Conservation (phyloP, 2,329 filamentous ascomycete species). For the Apiospora phragmitis region DNA sequence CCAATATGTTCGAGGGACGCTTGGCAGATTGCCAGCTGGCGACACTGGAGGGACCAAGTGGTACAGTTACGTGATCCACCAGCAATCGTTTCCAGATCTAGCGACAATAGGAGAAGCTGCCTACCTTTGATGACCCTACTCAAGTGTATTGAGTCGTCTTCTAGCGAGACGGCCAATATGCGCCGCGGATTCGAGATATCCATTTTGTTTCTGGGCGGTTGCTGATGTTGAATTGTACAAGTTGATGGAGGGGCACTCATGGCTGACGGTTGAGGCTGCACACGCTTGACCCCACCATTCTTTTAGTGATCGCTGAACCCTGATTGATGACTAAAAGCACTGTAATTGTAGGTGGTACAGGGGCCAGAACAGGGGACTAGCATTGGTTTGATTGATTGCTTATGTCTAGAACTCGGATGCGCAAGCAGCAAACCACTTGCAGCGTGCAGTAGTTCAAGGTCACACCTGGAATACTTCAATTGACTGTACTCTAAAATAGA, state of each 20-base stretch:
- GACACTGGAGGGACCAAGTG: not conserved
- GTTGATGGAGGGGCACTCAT: conserved; percentile 18
- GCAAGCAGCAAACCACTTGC: not conserved
- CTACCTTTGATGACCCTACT: conserved; percentile 55
- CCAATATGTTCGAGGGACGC: not conserved
- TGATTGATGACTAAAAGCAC: conserved; percentile 8
- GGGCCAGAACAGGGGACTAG: not conserved
- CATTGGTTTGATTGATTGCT: not conserved
- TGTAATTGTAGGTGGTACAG: not conserved
- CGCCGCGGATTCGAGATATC: conserved; percentile 54
- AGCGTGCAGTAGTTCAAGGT: not conserved
- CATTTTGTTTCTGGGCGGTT: conserved; percentile 26
- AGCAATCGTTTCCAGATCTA: not conserved
- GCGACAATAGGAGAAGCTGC: not conserved
- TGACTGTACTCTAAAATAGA: not conserved
- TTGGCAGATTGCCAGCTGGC: conserved; percentile 5
- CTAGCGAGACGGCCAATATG: conserved; percentile 58
- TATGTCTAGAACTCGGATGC: not conserved
- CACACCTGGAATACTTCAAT: not conserved
- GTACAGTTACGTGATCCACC: not conserved
- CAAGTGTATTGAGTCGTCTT: conserved; percentile 46
- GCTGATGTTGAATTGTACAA: conserved; percentile 11
- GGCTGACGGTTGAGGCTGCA: not conserved
- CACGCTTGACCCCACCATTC: not conserved
- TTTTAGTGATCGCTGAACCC: conserved; percentile 9